Percentiles rank a stretch among this genome's conserved stretches.
phyloP scores from a whole-genome alignment of 2,329 filamentous ascomycete genomes.

The Aspergillus sp. region DNA sequence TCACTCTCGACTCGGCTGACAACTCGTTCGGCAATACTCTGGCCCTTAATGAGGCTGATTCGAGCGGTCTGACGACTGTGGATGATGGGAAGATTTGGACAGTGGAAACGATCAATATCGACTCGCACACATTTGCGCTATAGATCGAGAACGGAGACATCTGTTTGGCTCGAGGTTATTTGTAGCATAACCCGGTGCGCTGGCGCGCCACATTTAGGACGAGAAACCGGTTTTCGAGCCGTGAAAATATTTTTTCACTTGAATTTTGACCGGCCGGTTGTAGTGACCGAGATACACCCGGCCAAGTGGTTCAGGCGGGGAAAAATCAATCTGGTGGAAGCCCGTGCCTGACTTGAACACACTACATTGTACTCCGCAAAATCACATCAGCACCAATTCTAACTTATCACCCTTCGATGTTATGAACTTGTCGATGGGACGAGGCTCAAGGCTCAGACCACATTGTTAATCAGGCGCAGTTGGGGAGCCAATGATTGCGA shows the following conservation, averaged over 20 bases:
- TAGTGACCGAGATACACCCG: background rate
- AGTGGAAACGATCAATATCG: slow-evolving; percentile 34
- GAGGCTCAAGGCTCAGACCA: background rate
- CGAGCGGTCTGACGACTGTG: slow-evolving; percentile 30
- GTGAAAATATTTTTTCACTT: background rate
- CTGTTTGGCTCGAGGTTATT: background rate
- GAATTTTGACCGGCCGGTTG: too few species aligned
- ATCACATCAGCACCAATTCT: background rate
- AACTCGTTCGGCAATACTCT: slow-evolving; percentile 33
- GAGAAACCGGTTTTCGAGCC: background rate
- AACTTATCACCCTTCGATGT: background rate
- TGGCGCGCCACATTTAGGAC: background rate
- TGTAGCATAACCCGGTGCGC: background rate
- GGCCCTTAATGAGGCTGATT: slow-evolving; percentile 31
- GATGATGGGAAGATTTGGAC: slow-evolving; percentile 35
- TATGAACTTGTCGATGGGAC: background rate
- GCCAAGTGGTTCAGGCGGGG: background rate
- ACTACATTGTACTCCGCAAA: background rate
- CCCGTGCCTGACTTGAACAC: background rate
- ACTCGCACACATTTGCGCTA: slow-evolving; percentile 31
- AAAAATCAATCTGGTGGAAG: background rate
- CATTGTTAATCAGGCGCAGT: background rate
- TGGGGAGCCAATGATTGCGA: too few species aligned
- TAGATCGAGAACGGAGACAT: background rate
- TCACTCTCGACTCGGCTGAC: slow-evolving; percentile 35